Evolutionary conservation across 2,329 filamentous ascomycete species (phyloP).

Genomic region (Colletotrichum orbiculare): DNA sequence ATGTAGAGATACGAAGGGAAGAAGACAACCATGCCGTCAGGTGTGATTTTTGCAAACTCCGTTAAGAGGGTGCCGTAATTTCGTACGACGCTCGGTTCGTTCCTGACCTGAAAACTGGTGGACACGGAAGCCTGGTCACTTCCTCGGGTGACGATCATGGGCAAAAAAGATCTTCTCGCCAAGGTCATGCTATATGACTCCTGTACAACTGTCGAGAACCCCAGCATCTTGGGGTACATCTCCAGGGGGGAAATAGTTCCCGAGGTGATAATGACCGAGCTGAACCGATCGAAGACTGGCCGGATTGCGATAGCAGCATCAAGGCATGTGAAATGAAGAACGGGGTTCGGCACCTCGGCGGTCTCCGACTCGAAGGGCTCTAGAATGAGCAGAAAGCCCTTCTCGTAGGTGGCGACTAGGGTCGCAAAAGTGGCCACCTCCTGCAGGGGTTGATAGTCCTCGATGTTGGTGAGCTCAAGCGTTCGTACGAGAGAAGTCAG

Average conservation of each 20-base stretch:
- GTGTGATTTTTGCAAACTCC: slow-evolving; percentile 95
- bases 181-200: slow-evolving; percentile 98
- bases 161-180: slow-evolving; percentile 92
- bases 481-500: slow-evolving; percentile 94
- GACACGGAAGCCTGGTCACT: slow-evolving; percentile 94
- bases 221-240: slow-evolving; percentile 99
- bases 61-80: slow-evolving; percentile 95
- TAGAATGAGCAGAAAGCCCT: slow-evolving; percentile 94
- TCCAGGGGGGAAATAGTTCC: slow-evolving; percentile 96
- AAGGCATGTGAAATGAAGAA: slow-evolving; percentile 96
- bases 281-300: slow-evolving; percentile 96
- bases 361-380: slow-evolving; percentile 97
- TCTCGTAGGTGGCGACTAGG: slow-evolving; percentile 95
- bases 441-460: slow-evolving; percentile 96
- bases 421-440: slow-evolving; percentile 98
- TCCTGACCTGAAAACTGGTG: slow-evolving; percentile 93
- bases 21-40: slow-evolving; percentile 98
- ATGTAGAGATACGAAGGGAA: slow-evolving; percentile 99
- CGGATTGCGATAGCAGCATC: slow-evolving; percentile 98
- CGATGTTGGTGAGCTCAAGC: slow-evolving; percentile 94
- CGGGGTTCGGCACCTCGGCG: slow-evolving; percentile 93
- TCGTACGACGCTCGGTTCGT: slow-evolving; percentile 94
- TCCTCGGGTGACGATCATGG: slow-evolving; percentile 96
- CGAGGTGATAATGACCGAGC: slow-evolving; percentile 97
- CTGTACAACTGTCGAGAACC: slow-evolving; percentile 91